Percentiles rank a stretch among this genome's conserved stretches.
Evolutionary conservation across 2,329 filamentous ascomycete genomes (phyloP).

Genomic region (Boeremia lycopersici): DNA sequence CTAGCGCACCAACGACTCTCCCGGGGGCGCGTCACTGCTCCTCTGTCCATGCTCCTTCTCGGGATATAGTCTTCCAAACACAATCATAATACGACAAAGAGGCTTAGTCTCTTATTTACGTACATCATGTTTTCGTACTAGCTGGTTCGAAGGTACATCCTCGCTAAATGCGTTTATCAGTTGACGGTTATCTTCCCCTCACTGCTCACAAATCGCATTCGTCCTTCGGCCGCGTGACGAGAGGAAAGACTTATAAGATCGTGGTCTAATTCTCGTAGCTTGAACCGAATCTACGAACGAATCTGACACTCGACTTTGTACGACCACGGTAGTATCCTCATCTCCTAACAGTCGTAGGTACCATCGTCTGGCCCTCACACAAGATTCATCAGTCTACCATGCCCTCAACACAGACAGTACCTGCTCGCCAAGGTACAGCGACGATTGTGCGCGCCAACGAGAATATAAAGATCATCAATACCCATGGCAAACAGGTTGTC

Average conservation of each 20-base stretch:
- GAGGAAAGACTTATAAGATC: neutral
- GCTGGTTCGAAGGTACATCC: neutral
- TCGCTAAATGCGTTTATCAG: neutral
- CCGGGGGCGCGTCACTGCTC: neutral
- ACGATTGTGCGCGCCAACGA: constrained; percentile 47
- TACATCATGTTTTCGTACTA: too few relatives aligned
- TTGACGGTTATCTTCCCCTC: constrained; percentile 9
- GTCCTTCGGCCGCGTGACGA: neutral
- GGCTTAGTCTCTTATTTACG: too few relatives aligned
- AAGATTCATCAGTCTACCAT: constrained; percentile 6
- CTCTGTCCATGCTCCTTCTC: neutral
- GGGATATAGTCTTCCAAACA: too few relatives aligned
- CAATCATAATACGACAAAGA: too few relatives aligned
- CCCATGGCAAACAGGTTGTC: constrained; percentile 56
- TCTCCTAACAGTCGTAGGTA: neutral
- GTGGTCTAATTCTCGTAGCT: neutral
- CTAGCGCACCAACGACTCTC: constrained; percentile 3
- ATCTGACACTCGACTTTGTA: neutral
- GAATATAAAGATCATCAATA: constrained; percentile 55
- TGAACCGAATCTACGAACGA: neutral
- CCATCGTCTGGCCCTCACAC: neutral
- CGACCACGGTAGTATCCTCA: neutral
- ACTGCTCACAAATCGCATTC: constrained; percentile 3
- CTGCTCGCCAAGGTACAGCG: constrained; percentile 54
- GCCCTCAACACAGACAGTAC: constrained; percentile 41